These are phyloP conservation scores for Ogataea pini DNA, from an alignment of 805 yeast species.

Conservation along the genomic window DNA sequence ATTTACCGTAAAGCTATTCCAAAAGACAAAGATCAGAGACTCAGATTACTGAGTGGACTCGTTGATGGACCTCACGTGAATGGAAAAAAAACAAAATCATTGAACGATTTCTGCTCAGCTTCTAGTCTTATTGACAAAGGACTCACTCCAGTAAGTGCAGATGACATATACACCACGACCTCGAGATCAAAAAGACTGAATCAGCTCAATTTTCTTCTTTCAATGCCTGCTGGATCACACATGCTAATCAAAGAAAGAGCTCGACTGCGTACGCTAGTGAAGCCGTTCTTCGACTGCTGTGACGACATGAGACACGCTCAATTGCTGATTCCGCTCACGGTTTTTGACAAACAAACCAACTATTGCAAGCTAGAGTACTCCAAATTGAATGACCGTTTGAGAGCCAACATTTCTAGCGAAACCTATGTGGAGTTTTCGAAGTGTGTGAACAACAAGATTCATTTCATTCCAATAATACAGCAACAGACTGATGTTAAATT, in stretches of 20 bases:
- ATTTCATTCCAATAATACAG: conserved; percentile 56
- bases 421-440: conserved; percentile 26
- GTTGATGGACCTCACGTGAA: conserved; percentile 25
- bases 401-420: conserved; percentile 8
- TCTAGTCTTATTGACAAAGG: conserved; percentile 22
- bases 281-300: conserved; percentile 55
- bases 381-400: conserved; percentile 23
- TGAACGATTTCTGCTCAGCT: conserved; percentile 28
- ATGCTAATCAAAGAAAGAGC: conserved; percentile 43
- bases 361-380: conserved; percentile 33
- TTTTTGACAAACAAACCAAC: conserved; percentile 28
- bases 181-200: conserved; percentile 26
- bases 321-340: conserved; percentile 23
- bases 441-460: conserved; percentile 43
- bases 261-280: conserved; percentile 37
- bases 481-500: conserved; percentile 64
- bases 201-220: conserved; percentile 29
- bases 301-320: conserved; percentile 40
- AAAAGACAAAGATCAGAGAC: conserved; percentile 18
- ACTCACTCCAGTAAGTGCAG: conserved; percentile 23
- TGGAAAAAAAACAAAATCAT: conserved; percentile 5
- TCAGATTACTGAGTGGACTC: conserved; percentile 22
- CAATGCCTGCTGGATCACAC: conserved; percentile 39
- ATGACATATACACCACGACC: conserved; percentile 34
- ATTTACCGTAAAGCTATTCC: conserved; percentile 18